Evolutionary conservation across 805 yeast genomes (phyloP), one percentile per base, ranked within the genome.

Genomic region (Kodamaea hsintzibuensis): DNA sequence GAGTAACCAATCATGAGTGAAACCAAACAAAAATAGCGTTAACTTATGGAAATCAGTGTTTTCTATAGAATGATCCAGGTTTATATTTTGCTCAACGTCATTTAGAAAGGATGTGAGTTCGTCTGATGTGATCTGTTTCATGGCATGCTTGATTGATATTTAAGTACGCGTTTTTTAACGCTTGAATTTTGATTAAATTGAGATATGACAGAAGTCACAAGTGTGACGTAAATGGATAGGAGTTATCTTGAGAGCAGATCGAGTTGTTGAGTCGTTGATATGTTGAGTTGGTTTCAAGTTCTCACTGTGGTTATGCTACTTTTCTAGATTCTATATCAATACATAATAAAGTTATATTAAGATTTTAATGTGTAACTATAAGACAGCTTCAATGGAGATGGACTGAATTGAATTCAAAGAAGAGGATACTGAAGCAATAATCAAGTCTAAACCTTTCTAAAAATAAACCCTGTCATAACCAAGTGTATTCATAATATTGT

Each of bases 1-100:
- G 3, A 48, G 35, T 9, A 71, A 61, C 46, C 64, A 61, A 19
- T 64, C 66, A 49, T 67, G 59, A 39, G 73, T 60, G 55, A 73
- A 73, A 14, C 67, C 65, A 51, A 73, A 66, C 18, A 76, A 61
- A 55, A 68, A 73, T 7, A 73, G 59, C 16, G 65, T 55, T 49
- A 75, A 58, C 49, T 68, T 70, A 51, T 67, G 70, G 60, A 73
- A 74, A 58, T 76, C 77, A 9, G 74, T 66, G 30, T 50, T 37
- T 14, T 50, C 52, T 7, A 53, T 51, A 9, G 25, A 14, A 37
- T 67, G 69, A 50, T 69, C 72, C 47, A 61, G 57, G 43, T 62
- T 61, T 47, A 73, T 64, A 52, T 71, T 70, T 33, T 52, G 57
- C 45, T 66, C 65, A 30, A 76, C 68, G 52, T 75, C 80, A 33